Percentiles rank a stretch among this genome's conserved stretches.
Conservation (phyloP, 805 yeast genomes). For the Lipomyces orientalis region DNA sequence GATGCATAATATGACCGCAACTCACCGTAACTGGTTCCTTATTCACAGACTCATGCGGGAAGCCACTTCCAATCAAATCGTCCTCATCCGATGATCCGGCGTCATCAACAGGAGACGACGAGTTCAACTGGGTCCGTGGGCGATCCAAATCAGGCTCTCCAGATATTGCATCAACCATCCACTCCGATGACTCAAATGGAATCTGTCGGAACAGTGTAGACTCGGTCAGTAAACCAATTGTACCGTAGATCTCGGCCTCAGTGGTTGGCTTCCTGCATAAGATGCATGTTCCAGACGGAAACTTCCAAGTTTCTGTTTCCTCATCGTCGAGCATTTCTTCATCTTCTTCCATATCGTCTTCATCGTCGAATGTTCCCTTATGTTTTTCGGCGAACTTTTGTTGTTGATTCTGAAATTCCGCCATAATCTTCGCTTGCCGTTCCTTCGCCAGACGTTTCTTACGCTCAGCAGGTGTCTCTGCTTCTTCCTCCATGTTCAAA, state of each 20-base stretch:
- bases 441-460: constrained; percentile 73
- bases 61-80: constrained; percentile 73
- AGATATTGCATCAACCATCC: constrained; percentile 60
- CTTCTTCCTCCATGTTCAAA: constrained; percentile 40
- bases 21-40: constrained; percentile 58
- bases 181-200: constrained; percentile 66
- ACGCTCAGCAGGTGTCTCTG: constrained; percentile 54
- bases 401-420: constrained; percentile 81
- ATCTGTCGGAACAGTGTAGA: constrained; percentile 66
- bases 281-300: constrained; percentile 77
- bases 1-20: constrained; percentile 96
- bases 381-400: constrained; percentile 68
- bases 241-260: constrained; percentile 72
- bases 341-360: constrained; percentile 45
- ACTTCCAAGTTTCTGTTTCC: constrained; percentile 57
- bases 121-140: background rate
- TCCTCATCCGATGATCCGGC: constrained; percentile 43
- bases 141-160: constrained; percentile 47
- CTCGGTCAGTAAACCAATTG: constrained; percentile 65
- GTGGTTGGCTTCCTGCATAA: constrained; percentile 78
- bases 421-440: constrained; percentile 73
- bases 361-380: constrained; percentile 48
- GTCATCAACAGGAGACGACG: constrained; percentile 1
- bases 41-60: constrained; percentile 47
- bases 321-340: constrained; percentile 24